phyloP scores from a whole-genome alignment of 1,284 basidiomycete species.

The Cutaneotrichosporon cavernicola region DNA sequence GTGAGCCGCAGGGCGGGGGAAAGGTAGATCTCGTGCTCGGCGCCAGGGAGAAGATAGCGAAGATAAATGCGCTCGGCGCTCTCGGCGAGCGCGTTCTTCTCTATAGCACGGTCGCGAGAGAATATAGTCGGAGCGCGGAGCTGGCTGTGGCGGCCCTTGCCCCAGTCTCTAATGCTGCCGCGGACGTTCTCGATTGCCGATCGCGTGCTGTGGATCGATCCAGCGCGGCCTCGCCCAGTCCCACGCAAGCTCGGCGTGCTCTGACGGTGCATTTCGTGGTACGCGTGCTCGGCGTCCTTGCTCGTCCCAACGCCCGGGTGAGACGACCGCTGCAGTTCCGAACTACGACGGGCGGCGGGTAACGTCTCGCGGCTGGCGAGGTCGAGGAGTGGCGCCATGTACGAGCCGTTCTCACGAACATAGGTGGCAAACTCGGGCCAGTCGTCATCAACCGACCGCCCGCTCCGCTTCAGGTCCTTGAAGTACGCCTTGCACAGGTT shows the following conservation, averaged over 20 bases:
- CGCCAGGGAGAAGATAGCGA: constrained; percentile 72
- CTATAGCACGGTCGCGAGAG: constrained; percentile 84
- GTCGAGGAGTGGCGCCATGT: constrained; percentile 69
- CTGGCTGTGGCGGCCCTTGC: not conserved
- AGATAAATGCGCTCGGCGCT: constrained; percentile 94
- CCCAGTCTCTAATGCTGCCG: constrained; percentile 14
- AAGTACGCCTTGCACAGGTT: constrained; percentile 97
- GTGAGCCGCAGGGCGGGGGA: constrained; percentile 58
- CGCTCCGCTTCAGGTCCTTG: constrained; percentile 94
- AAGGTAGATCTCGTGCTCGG: constrained; percentile 84
- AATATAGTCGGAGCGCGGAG: constrained; percentile 75
- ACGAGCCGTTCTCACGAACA: constrained; percentile 58
- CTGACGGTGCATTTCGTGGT: not conserved
- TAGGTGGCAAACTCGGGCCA: constrained; percentile 97
- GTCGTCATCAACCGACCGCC: constrained; percentile 84
- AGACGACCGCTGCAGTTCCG: constrained; percentile 12
- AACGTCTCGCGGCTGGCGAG: constrained; percentile 20
- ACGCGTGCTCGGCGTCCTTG: constrained; percentile 1
- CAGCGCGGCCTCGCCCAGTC: not conserved
- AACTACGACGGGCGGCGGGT: constrained; percentile 20
- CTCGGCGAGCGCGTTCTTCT: constrained; percentile 80
- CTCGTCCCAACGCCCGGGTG: constrained; percentile 23
- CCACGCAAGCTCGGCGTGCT: not conserved
- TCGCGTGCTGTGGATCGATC: constrained; percentile 4
- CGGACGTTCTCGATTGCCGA: constrained; percentile 5